These are phyloP conservation scores for Pilasporangium apinafurcum DNA, from an alignment of 352 stramenopile species.

Conservation along the genomic window DNA sequence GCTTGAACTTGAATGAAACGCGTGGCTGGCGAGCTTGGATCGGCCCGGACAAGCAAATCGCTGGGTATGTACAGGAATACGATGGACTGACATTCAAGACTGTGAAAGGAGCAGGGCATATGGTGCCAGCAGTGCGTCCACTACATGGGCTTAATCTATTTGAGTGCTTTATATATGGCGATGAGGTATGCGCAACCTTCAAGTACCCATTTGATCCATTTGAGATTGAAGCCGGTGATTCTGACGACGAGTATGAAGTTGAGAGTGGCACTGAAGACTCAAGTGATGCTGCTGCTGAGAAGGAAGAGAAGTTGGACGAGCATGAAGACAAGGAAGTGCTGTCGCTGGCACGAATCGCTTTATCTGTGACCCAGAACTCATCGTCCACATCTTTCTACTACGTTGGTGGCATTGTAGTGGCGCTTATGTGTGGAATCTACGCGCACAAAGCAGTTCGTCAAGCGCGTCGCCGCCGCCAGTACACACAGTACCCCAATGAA, in stretches of 20 bases:
- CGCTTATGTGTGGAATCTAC: too few species aligned
- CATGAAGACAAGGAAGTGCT: neutral
- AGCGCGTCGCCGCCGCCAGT: too few species aligned
- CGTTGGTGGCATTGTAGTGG: too few species aligned
- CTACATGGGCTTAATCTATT: constrained; percentile 61
- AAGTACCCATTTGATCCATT: constrained; percentile 39
- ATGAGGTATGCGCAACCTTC: constrained; percentile 41
- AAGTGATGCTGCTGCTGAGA: neutral
- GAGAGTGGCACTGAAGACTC: constrained; percentile 10
- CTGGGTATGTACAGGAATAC: constrained; percentile 77
- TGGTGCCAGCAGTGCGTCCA: constrained; percentile 68
- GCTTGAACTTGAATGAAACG: constrained; percentile 31
- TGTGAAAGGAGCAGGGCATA: constrained; percentile 87
- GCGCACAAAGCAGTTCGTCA: too few species aligned
- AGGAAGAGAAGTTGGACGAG: neutral
- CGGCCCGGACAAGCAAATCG: constrained; percentile 66
- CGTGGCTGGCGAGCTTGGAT: constrained; percentile 48
- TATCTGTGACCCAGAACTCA: too few species aligned
- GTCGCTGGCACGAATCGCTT: too few species aligned
- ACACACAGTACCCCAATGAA: too few species aligned
- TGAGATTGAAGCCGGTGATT: constrained; percentile 37
- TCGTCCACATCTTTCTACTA: too few species aligned
- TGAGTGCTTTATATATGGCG: constrained; percentile 63
- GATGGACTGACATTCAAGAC: constrained; percentile 85
- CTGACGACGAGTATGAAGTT: constrained; percentile 2